Base-by-base conservation (phyloP, 495 filamentous ascomycete species). In the Podospora pseudoanserina region DNA sequence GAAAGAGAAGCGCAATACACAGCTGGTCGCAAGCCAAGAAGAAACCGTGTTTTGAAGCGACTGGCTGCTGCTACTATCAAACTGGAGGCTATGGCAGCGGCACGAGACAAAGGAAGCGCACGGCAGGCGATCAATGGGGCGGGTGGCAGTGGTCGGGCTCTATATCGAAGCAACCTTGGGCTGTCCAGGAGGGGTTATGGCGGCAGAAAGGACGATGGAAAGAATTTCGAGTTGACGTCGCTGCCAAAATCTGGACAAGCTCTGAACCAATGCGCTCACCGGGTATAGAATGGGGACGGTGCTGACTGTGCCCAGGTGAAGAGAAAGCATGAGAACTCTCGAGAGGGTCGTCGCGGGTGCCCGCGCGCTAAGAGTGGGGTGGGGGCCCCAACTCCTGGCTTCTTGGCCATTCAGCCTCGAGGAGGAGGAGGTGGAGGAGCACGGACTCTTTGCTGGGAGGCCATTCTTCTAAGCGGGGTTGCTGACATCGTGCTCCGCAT, bases 91-190 rank as follows among this genome's bases (percentile, higher is more conserved):
- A 56, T 18, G 54, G 19, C 19, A 13, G 54, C 54, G 5, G 19
- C 19, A 56, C 54, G 54, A 56, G 54, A 56, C 54, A 56, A 56
- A 56, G 54, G 54, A 20, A 56, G 54, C 4, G 54, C 54, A 26
- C 55, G 4, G 23, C 11, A 5, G 55, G n/a, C 18, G 55, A 58
- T 58, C 39, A 49, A 5, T 16, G 15, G 39, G 55, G 55, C 13
- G 55, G 55, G 55, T 26, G 55, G 55, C 55, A 58, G 23, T 18
- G 55, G 55, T 58, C 55, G 55, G 55, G 55, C n/a, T 58, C 55
- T 58, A 26, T 58, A 15, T 58, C n/a, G 39, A 49, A 11, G 39
- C 18, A 4, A 4, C 18, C 0, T 58, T 58, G 55, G 9, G 39
- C 13, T 11, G 39, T 49, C 39, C 39, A 49, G 39, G 1, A 49